Evolutionary conservation across 208 protist species (phyloP).

Genomic region (Crithidia fasciculata): DNA sequence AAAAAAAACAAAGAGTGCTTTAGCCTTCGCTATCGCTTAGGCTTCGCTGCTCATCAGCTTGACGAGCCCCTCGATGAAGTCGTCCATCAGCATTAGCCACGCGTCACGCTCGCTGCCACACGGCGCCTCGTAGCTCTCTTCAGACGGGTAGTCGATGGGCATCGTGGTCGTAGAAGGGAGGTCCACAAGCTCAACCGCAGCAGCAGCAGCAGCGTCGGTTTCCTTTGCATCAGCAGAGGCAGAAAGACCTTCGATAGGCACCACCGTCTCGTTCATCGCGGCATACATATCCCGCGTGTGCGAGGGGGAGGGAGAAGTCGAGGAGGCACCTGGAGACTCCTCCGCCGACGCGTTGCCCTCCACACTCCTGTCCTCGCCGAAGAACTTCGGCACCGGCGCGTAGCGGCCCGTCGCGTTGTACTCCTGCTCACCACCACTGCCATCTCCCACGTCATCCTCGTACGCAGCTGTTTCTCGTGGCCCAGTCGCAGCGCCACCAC

Average conservation of each 20-base stretch:
- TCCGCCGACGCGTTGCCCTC: background rate
- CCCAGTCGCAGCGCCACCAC: background rate
- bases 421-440: background rate
- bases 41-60: constrained; percentile 12
- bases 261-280: background rate
- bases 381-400: constrained; percentile 26
- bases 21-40: background rate
- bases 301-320: background rate
- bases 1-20: background rate
- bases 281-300: background rate
- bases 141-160: constrained; percentile 6
- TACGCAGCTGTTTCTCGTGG: background rate
- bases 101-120: constrained; percentile 27
- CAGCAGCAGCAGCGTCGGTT: background rate
- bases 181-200: background rate
- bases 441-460: background rate
- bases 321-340: background rate
- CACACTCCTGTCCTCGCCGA: background rate
- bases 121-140: constrained; percentile 24
- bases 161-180: no score
- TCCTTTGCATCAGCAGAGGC: background rate
- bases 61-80: constrained; percentile 30
- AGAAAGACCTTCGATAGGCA: background rate
- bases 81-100: constrained; percentile 32
- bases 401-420: constrained; percentile 18